phyloP scores from a whole-genome alignment of 2,329 filamentous ascomycete genomes.

The Arthrobotrys entomopaga region DNA sequence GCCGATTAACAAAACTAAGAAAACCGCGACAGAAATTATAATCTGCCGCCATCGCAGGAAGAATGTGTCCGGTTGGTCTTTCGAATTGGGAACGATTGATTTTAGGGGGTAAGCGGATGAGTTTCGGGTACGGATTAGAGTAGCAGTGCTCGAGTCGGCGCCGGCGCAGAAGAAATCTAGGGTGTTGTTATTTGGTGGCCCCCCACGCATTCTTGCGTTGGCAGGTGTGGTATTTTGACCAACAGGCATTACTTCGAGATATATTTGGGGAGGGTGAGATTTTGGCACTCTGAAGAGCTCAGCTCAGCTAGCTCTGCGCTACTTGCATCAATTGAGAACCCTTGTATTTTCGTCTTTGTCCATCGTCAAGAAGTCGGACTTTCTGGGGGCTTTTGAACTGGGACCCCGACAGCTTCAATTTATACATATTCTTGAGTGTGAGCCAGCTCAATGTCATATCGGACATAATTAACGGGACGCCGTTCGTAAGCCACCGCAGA shows the following conservation, averaged over 20 bases:
- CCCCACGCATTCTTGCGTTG: conserved; percentile 12
- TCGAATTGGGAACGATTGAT: conserved; percentile 6
- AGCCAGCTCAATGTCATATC: no score
- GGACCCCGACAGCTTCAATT: neutral
- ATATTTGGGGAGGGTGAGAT: conserved; percentile 16
- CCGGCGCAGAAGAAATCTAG: neutral
- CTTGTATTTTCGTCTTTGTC: neutral
- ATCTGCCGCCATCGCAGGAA: conserved; percentile 31
- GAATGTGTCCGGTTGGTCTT: conserved; percentile 21
- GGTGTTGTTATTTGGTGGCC: neutral
- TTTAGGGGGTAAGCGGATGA: conserved; percentile 14
- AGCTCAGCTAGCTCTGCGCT: no score
- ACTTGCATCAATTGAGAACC: neutral
- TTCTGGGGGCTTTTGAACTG: no score
- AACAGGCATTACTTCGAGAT: neutral
- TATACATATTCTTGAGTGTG: neutral
- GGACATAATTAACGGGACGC: no score
- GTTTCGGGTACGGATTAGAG: neutral
- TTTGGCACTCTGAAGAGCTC: neutral
- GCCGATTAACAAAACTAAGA: conserved; percentile 9
- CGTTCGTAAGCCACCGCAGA: no score
- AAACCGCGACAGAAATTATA: conserved; percentile 23
- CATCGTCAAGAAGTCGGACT: no score
- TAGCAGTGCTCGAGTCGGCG: neutral
- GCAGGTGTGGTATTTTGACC: conserved; percentile 18